phyloP scores from a whole-genome alignment of 2,329 filamentous ascomycete species.

The Nakataea oryzae region DNA sequence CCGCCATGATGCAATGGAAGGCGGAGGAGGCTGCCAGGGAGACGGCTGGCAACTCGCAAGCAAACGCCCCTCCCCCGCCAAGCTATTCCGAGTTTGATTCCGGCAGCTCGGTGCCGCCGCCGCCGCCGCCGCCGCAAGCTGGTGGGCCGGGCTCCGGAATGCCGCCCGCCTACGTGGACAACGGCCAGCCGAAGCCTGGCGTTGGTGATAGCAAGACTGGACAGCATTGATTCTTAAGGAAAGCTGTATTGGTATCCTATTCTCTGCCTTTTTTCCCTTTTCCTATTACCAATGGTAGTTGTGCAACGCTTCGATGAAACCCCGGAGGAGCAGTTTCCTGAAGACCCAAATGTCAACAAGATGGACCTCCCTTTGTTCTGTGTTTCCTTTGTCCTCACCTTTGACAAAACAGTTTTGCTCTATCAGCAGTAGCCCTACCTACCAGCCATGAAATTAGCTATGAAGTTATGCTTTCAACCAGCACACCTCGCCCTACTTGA shows the following conservation, averaged over 20 bases:
- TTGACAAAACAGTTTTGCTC: too few relatives aligned
- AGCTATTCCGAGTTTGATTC: constrained; percentile 10
- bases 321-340: background rate
- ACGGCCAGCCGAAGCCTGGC: constrained; percentile 8
- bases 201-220: constrained; percentile 14
- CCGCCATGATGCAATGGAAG: constrained; percentile 5
- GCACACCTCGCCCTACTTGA: too few relatives aligned
- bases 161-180: constrained; percentile 19
- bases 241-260: background rate
- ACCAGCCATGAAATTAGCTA: too few relatives aligned
- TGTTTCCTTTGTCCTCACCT: too few relatives aligned
- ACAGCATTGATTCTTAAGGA: constrained; percentile 7
- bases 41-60: constrained; percentile 13
- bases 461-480: too few relatives aligned
- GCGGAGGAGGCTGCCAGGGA: constrained; percentile 9
- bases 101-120: background rate
- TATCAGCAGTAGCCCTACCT: too few relatives aligned
- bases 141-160: constrained; percentile 8
- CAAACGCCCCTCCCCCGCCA: constrained; percentile 13
- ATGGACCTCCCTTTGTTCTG: background rate
- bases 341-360: background rate
- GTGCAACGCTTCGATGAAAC: background rate
- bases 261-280: background rate
- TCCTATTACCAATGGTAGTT: background rate
- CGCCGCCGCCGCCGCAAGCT: background rate